Conservation (phyloP, 2,329 filamentous ascomycete genomes). For the Verruconis gallopava region DNA sequence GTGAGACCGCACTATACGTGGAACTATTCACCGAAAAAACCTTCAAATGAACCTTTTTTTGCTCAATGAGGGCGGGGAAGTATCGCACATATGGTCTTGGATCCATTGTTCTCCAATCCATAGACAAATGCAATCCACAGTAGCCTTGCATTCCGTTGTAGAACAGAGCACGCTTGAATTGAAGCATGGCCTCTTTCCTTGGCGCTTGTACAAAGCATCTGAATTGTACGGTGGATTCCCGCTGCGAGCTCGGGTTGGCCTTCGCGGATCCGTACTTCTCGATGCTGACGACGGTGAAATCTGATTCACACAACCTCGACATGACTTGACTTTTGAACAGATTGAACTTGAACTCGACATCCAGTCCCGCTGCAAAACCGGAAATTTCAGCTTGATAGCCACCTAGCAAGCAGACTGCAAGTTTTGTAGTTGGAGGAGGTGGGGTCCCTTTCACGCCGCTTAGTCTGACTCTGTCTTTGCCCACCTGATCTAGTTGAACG, state of each 20-base stretch:
- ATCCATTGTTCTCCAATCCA: neutral
- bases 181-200: constrained; percentile 8
- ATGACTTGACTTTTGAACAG: constrained; percentile 16
- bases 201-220: constrained; percentile 1
- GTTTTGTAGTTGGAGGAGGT: constrained; percentile 1
- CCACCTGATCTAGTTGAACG: constrained; percentile 11
- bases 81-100: neutral
- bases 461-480: neutral
- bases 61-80: neutral
- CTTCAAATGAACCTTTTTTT: neutral
- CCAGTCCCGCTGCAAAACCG: constrained; percentile 15
- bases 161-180: constrained; percentile 10
- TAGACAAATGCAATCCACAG: constrained; percentile 16
- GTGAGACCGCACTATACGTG: neutral
- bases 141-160: constrained; percentile 2
- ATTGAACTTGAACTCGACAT: constrained; percentile 18
- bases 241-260: constrained; percentile 6
- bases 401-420: constrained; percentile 11
- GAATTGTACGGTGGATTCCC: constrained; percentile 18
- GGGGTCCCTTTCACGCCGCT: neutral
- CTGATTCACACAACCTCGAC: constrained; percentile 7
- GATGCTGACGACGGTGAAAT: constrained; percentile 8
- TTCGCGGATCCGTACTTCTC: constrained; percentile 10
- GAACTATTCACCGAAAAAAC: neutral
- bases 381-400: constrained; percentile 10